phyloP scores from a whole-genome alignment of 768 basidiomycete genomes.

The Hirschioporus abietinus region DNA sequence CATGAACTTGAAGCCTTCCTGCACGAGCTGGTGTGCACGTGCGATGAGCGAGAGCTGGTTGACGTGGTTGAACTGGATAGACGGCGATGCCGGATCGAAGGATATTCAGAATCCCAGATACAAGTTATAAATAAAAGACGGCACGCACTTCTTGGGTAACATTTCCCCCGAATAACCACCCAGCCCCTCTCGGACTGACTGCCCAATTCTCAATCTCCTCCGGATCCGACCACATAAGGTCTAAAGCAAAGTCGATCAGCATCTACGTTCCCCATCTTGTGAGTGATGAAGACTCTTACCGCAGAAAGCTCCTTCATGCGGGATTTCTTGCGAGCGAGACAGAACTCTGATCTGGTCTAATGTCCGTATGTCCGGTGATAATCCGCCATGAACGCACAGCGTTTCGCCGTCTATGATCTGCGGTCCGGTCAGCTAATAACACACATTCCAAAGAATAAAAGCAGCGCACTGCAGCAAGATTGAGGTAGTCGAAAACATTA shows the following conservation, averaged over 20 bases:
- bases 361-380: conserved; percentile 93
- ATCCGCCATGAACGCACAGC: conserved; percentile 92
- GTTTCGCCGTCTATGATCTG: conserved; percentile 93
- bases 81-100: not conserved
- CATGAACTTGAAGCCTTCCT: conserved; percentile 96
- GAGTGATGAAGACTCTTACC: conserved; percentile 36
- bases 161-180: conserved; percentile 86
- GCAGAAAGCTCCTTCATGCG: conserved; percentile 98
- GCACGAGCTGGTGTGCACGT: conserved; percentile 93
- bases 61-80: conserved; percentile 79
- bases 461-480: conserved; percentile 78
- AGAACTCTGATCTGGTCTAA: conserved; percentile 92
- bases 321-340: conserved; percentile 94
- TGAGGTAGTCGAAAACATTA: conserved; percentile 92
- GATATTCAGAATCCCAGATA: not conserved
- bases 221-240: conserved; percentile 98
- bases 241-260: conserved; percentile 30
- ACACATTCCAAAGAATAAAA: not conserved
- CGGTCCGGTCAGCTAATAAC: not conserved
- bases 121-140: conserved; percentile 2
- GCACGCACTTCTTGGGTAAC: conserved; percentile 79
- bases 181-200: conserved; percentile 92
- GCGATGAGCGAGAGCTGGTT: conserved; percentile 86
- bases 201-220: conserved; percentile 97
- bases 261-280: conserved; percentile 8